These are phyloP conservation scores for Phytopythium kandeliae DNA, from an alignment of 352 stramenopile genomes.

Conservation along the genomic window DNA sequence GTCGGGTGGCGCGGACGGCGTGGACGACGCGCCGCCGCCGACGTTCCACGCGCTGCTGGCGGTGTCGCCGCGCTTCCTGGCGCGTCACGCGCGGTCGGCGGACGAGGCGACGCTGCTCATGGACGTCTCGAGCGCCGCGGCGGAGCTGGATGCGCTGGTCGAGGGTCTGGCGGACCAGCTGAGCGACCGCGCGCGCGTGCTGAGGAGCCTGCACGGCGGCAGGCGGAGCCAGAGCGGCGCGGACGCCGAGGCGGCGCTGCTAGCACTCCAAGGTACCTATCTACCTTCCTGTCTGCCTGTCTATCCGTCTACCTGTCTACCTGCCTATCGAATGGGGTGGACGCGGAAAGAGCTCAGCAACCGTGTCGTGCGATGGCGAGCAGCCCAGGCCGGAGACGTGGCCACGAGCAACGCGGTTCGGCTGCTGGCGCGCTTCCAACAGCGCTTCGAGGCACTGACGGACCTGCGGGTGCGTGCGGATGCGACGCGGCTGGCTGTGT, in stretches of 20 bases:
- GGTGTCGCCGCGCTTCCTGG: slow-evolving; percentile 16
- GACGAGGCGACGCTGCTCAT: slow-evolving; percentile 19
- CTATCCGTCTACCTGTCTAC: no score
- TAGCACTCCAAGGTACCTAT: slow-evolving; percentile 29
- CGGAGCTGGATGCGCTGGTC: slow-evolving; percentile 30
- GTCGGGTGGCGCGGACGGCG: no score
- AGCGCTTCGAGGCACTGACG: slow-evolving; percentile 13
- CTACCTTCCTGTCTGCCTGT: no score
- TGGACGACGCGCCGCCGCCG: not conserved
- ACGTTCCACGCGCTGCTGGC: slow-evolving; percentile 9
- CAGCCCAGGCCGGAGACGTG: slow-evolving; percentile 2
- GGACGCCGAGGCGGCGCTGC: no score
- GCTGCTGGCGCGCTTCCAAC: slow-evolving; percentile 13
- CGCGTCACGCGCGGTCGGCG: slow-evolving; percentile 8
- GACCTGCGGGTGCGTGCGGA: slow-evolving; percentile 15
- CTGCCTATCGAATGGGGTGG: no score
- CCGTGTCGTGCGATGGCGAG: no score
- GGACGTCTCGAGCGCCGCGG: slow-evolving; percentile 19
- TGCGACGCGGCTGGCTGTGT: no score
- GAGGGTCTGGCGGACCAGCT: slow-evolving; percentile 28
- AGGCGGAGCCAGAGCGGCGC: no score
- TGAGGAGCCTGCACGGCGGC: no score
- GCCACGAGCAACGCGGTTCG: slow-evolving; percentile 6
- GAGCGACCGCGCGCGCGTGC: slow-evolving; percentile 19
- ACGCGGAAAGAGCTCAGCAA: no score